phyloP scores from a whole-genome alignment of 805 yeast genomes.

The Wickerhamia fluorescens region DNA sequence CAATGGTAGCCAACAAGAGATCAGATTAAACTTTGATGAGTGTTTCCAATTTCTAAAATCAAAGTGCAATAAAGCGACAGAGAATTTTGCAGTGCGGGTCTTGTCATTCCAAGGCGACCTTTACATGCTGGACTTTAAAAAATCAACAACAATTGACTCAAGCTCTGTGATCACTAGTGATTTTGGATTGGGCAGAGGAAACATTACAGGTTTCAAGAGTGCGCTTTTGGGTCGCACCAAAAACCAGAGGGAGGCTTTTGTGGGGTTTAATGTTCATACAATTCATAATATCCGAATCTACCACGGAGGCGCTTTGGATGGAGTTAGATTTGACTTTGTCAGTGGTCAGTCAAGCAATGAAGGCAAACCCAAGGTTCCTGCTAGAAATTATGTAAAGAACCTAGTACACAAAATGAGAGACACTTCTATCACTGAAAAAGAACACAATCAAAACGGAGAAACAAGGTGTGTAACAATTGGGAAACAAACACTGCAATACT shows the following conservation, averaged over 20 bases:
- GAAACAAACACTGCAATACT: constrained; percentile 41
- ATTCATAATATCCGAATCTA: constrained; percentile 56
- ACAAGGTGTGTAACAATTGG: constrained; percentile 35
- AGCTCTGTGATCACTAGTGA: constrained; percentile 19
- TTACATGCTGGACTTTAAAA: constrained; percentile 43
- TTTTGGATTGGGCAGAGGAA: constrained; percentile 38
- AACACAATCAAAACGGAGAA: constrained; percentile 2
- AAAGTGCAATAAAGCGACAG: constrained; percentile 17
- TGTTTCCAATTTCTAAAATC: constrained; percentile 25
- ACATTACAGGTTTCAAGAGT: constrained; percentile 32
- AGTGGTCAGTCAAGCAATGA: constrained; percentile 1
- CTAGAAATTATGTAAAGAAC: constrained; percentile 30
- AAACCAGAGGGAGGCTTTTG: constrained; percentile 12
- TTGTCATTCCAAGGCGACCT: constrained; percentile 58
- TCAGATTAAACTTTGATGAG: constrained; percentile 40
- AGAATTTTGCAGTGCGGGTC: constrained; percentile 44
- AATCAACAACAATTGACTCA: constrained; percentile 10
- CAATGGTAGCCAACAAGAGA: constrained; percentile 48
- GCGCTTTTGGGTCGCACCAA: constrained; percentile 21
- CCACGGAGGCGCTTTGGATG: constrained; percentile 78
- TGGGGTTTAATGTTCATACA: constrained; percentile 28
- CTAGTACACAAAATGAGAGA: constrained; percentile 4
- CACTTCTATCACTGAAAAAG: not conserved
- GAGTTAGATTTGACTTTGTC: constrained; percentile 53
- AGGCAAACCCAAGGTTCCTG: constrained; percentile 38